Percentiles rank a stretch among this genome's conserved stretches.
phyloP scores from a whole-genome alignment of 2,329 filamentous ascomycete genomes.

The Claviceps sp. region DNA sequence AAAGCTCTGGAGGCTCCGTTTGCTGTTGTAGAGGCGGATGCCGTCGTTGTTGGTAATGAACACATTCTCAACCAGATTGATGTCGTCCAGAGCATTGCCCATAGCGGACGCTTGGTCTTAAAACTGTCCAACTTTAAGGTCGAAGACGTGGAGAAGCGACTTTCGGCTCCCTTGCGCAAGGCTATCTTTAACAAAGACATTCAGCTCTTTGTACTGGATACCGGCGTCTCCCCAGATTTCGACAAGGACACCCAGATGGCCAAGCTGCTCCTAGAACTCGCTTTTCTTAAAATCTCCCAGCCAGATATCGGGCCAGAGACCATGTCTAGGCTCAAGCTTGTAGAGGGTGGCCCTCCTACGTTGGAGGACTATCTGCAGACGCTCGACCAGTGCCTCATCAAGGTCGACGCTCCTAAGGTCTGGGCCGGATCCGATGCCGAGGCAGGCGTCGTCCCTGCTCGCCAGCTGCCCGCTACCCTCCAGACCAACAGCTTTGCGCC shows the following conservation, averaged over 20 bases:
- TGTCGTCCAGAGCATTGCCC: slow-evolving; percentile 55
- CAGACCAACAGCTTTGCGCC: slow-evolving; percentile 69
- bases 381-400: slow-evolving; percentile 55
- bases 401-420: slow-evolving; percentile 62
- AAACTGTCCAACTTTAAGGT: slow-evolving; percentile 70
- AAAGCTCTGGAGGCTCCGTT: slow-evolving; percentile 79
- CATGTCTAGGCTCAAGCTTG: slow-evolving; percentile 49
- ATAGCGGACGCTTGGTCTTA: slow-evolving; percentile 59
- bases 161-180: slow-evolving; percentile 59
- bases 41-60: slow-evolving; percentile 65
- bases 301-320: slow-evolving; percentile 50
- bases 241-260: slow-evolving; percentile 49
- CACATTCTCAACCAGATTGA: slow-evolving; percentile 70
- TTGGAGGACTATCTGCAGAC: slow-evolving; percentile 49
- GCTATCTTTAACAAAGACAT: slow-evolving; percentile 56
- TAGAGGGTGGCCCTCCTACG: slow-evolving; percentile 38
- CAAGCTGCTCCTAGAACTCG: slow-evolving; percentile 59
- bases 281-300: slow-evolving; percentile 68
- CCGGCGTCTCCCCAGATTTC: slow-evolving; percentile 52
- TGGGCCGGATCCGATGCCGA: slow-evolving; percentile 54
- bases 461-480: slow-evolving; percentile 48
- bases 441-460: slow-evolving; percentile 35
- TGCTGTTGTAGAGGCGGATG: slow-evolving; percentile 63
- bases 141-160: slow-evolving; percentile 79
- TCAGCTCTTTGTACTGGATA: slow-evolving; percentile 63